These are phyloP conservation scores for Akanthomyces uredinophilus DNA, from an alignment of 2,329 filamentous ascomycete genomes.

Conservation along the genomic window DNA sequence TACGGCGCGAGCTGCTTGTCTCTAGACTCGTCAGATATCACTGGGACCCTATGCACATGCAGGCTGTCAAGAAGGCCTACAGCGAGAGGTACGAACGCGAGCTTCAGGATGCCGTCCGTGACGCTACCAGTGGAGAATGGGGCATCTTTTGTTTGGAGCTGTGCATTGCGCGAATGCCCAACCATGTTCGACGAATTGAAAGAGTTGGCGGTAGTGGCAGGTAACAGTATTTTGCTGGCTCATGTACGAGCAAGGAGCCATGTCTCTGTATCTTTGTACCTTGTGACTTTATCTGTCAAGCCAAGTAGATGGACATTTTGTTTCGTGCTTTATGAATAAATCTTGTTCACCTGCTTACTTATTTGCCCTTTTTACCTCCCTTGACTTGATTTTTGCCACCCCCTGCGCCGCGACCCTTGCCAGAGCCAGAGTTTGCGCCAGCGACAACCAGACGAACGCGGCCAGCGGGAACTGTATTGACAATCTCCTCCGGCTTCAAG, in stretches of 20 bases:
- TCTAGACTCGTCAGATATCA: constrained; percentile 83
- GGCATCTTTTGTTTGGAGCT: constrained; percentile 70
- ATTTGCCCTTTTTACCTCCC: constrained; percentile 25
- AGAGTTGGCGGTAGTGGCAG: constrained; percentile 21
- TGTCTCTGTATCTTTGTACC: not conserved
- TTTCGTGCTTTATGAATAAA: too few species aligned
- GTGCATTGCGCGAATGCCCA: constrained; percentile 56
- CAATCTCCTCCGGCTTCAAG: constrained; percentile 75
- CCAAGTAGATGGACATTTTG: not conserved
- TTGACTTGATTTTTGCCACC: constrained; percentile 27
- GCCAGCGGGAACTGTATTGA: constrained; percentile 73
- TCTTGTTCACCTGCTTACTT: not conserved
- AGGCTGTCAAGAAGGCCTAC: constrained; percentile 74
- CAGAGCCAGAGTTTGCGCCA: constrained; percentile 44
- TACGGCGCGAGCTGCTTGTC: constrained; percentile 82
- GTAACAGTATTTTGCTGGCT: not conserved
- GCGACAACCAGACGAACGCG: constrained; percentile 76
- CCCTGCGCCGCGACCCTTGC: constrained; percentile 37
- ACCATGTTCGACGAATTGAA: constrained; percentile 52
- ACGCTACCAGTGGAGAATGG: constrained; percentile 72
- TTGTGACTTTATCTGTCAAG: not conserved
- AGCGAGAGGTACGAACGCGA: constrained; percentile 68
- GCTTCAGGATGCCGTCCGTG: constrained; percentile 72
- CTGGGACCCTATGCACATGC: constrained; percentile 83
- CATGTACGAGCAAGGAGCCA: not conserved